A percentile compares a stretch with the other conserved stretches of the same genome.
Conservation (phyloP, 306 rosid species). For the Cicer chorassanicum region DNA sequence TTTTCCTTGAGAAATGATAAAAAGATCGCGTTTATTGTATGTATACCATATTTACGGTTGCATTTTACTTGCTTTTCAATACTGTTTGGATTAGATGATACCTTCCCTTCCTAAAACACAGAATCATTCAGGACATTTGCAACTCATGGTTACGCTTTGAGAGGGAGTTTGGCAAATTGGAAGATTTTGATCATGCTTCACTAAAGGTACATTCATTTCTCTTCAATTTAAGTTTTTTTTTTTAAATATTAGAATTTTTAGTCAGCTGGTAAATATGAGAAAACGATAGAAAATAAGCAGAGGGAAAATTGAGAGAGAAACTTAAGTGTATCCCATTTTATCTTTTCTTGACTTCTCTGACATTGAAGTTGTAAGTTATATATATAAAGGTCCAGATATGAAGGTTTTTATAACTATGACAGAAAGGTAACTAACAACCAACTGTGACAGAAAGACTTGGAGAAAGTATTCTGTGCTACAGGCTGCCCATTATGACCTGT, state of each 20-base stretch:
- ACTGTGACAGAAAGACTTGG: not conserved
- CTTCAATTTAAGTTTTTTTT: conserved; percentile 22
- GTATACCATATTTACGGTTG: conserved; percentile 15
- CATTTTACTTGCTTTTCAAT: conserved; percentile 42
- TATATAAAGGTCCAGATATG: not conserved
- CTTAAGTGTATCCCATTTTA: not conserved
- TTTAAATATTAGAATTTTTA: conserved; percentile 1
- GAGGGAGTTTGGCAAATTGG: conserved; percentile 83
- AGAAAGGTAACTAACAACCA: not conserved
- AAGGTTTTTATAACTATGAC: not conserved
- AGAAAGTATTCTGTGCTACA: not conserved
- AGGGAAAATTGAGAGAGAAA: conserved; percentile 1
- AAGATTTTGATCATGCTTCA: conserved; percentile 78
- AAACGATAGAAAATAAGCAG: not conserved
- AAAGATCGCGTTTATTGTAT: conserved; percentile 22
- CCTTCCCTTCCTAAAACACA: conserved; percentile 71
- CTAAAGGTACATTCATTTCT: conserved; percentile 64
- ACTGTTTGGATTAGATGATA: conserved; percentile 74
- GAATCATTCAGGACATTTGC: conserved; percentile 97
- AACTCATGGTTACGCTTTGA: conserved; percentile 87
- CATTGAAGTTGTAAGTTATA: not conserved
- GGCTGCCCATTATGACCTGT: not conserved
- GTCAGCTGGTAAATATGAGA: not conserved
- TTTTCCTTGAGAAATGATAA: conserved; percentile 3
- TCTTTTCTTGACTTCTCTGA: no score